Conservation (phyloP, 352 stramenopile genomes). For the Blastocystis hominis region DNA sequence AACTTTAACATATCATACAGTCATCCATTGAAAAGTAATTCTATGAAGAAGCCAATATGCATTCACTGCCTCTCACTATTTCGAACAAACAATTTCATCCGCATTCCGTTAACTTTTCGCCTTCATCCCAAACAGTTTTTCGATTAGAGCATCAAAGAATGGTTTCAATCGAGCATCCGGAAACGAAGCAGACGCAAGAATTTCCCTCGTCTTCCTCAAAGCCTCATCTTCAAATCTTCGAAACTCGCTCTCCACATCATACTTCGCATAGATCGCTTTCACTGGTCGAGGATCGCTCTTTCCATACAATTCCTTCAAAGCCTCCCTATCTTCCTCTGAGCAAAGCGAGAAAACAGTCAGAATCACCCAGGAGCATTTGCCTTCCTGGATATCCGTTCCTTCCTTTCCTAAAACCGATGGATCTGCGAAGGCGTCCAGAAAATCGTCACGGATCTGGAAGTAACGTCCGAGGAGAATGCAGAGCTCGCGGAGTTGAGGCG, state of each 20-base stretch:
- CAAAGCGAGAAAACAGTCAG: conserved; percentile 8
- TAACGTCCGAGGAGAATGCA: background rate
- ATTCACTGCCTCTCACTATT: no score
- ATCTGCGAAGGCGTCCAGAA: conserved; percentile 39
- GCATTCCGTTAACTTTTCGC: no score
- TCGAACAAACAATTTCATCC: no score
- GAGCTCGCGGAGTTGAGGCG: background rate
- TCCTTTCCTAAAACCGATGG: background rate
- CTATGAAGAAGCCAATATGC: no score
- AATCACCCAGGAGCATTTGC: conserved; percentile 25
- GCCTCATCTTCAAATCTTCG: background rate
- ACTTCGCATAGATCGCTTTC: background rate
- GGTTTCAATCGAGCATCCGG: background rate
- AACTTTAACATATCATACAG: no score
- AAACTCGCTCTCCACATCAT: background rate
- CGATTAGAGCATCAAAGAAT: background rate
- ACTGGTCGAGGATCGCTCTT: background rate
- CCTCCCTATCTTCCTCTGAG: background rate
- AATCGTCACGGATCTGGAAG: conserved; percentile 39
- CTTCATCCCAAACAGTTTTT: background rate
- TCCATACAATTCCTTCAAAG: background rate
- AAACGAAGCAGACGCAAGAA: background rate
- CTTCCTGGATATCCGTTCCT: conserved; percentile 32
- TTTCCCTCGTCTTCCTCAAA: background rate
- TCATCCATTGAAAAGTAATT: no score